phyloP scores from a whole-genome alignment of 2,329 filamentous ascomycete genomes.

The Botrytis tulipae region DNA sequence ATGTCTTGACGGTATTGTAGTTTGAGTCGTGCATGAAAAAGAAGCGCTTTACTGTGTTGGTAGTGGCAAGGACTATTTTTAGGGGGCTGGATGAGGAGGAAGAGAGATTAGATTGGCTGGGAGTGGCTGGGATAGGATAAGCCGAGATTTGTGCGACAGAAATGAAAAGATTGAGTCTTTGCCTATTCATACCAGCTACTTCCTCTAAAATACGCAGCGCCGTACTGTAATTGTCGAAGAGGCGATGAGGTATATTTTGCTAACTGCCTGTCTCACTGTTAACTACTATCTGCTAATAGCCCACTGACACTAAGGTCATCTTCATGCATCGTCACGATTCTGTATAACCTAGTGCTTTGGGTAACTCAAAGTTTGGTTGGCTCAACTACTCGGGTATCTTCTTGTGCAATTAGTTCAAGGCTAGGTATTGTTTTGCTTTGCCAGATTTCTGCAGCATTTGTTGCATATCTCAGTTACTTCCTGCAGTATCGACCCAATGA shows the following conservation, averaged over 20 bases:
- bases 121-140: neutral
- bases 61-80: neutral
- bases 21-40: neutral
- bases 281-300: neutral
- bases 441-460: conserved; percentile 2
- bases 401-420: neutral
- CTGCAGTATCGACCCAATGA: neutral
- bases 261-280: neutral
- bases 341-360: neutral
- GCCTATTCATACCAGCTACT: neutral
- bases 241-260: neutral
- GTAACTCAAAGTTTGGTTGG: neutral
- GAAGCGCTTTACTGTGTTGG: conserved; percentile 8
- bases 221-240: neutral
- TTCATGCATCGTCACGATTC: neutral
- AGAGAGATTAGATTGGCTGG: conserved; percentile 2
- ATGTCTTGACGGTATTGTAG: neutral
- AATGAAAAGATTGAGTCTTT: neutral
- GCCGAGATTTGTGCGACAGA: neutral
- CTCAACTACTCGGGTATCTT: neutral
- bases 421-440: neutral
- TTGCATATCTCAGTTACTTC: conserved; percentile 15
- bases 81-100: neutral
- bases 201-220: neutral
- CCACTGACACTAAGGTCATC: neutral